Conservation (phyloP, 2,329 filamentous ascomycete species). For the Tolypocladium endophyticum region DNA sequence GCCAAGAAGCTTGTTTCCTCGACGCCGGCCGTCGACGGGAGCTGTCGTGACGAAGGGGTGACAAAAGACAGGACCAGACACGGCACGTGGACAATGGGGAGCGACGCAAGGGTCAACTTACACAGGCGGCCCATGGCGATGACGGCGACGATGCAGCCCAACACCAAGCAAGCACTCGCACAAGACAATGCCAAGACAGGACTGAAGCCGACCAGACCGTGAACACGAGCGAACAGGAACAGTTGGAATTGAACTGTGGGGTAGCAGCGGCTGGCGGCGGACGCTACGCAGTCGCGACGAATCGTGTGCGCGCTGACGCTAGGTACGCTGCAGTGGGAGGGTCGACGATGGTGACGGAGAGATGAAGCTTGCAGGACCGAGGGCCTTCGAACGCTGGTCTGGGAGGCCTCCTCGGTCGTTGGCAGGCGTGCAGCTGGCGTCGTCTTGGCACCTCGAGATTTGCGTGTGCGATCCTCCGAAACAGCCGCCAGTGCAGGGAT, state of each 20-base stretch:
- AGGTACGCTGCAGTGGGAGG: neutral
- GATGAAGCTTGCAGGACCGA: neutral
- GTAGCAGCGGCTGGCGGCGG: neutral
- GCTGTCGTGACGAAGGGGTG: neutral
- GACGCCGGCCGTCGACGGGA: neutral
- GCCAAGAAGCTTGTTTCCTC: neutral
- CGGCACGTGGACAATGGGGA: neutral
- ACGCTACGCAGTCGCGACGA: neutral
- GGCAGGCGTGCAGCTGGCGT: neutral
- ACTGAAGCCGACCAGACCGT: neutral
- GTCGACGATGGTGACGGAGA: neutral
- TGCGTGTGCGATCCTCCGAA: neutral
- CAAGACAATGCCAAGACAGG: neutral
- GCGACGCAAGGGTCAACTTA: slow-evolving; percentile 2
- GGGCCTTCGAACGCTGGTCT: too few relatives aligned
- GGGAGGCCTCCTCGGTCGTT: neutral
- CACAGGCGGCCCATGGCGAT: slow-evolving; percentile 4
- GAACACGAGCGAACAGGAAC: neutral
- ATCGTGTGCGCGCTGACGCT: neutral
- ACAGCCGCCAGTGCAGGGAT: neutral
- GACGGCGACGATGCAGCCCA: neutral
- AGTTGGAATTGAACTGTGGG: neutral
- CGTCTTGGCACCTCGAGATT: neutral
- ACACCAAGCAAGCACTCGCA: neutral
- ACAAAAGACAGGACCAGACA: neutral